Evolutionary conservation across 176 grass and related monocot genomes (phyloP), one percentile per base, ranked within the genome.

Genomic region (Triticum aestivum): DNA sequence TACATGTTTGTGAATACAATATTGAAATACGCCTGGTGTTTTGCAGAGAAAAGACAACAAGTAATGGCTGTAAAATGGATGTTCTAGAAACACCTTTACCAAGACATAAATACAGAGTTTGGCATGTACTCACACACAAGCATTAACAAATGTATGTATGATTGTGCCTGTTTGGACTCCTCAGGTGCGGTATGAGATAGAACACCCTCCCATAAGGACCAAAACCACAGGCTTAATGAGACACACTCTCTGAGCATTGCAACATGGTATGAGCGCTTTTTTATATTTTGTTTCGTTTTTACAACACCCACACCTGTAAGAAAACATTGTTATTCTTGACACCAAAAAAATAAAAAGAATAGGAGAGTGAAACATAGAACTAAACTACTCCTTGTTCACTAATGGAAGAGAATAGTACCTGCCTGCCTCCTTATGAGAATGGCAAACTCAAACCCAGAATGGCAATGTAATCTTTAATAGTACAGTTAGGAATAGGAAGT

Each of bases 71-170:
- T 17, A 64, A 45, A 44, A n/a, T 44, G 30, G 11, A 79, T 65
- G 47, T 90, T 49, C 20, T 72, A 17, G 51, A 75, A 73, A 56
- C 30, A 79, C 65, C 5, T 78, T 75, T 86, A 73, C 56, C 47
- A 47, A 83, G 45, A 59, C 54, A 83, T 73, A 71, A 87, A 83
- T 66, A 76, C 69, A 87, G 64, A 87, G 84, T 83, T 74, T 69
- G 20, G 67, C 84, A 87, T 83, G 39, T 83, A 90, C 89, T 90
- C 84, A 90, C 84, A 83, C 33, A 90, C 84, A 90, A 90, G 84
- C 79, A 86, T 79, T 87, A 90, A 83, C 18, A 90, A 86, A 90
- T 90, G 84, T 79, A 73, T 87, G 84, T 73, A 83, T 66, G 73
- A 77, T 58, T 66, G 89, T 87, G 80, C 85, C 65, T 79, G 89